phyloP scores from a whole-genome alignment of 345 rosid genomes.

The Euphorbia lathyris region DNA sequence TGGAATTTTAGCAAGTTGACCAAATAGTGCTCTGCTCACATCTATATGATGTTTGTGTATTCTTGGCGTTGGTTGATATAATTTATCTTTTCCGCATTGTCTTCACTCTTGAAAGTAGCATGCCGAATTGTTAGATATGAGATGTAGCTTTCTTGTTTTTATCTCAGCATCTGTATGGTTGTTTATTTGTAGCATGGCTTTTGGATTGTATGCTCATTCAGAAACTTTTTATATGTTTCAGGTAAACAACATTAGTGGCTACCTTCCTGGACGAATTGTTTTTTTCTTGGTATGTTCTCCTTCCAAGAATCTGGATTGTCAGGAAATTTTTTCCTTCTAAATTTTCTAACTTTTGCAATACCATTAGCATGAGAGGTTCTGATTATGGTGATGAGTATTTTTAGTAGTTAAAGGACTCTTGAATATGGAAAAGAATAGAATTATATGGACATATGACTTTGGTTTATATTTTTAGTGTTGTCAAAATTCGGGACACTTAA shows the following conservation, averaged over 20 bases:
- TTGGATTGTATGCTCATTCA: neutral
- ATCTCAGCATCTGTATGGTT: neutral
- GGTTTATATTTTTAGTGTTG: neutral
- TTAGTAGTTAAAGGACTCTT: neutral
- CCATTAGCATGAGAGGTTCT: neutral
- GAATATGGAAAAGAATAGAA: neutral
- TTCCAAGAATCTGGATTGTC: neutral
- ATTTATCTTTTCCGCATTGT: neutral
- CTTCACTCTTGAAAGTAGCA: neutral
- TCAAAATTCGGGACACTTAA: neutral
- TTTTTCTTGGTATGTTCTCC: slow-evolving; percentile 82
- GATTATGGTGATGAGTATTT: neutral
- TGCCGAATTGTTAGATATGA: neutral
- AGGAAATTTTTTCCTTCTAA: no score
- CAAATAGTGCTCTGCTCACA: neutral
- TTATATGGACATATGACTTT: neutral
- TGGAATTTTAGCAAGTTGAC: neutral
- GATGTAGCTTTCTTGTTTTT: neutral
- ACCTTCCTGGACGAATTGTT: slow-evolving; percentile 97
- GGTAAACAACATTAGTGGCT: slow-evolving; percentile 98
- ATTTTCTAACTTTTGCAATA: neutral
- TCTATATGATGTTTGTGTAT: neutral
- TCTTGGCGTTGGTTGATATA: neutral
- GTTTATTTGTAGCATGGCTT: no score
- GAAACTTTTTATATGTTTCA: slow-evolving; percentile 32